These are phyloP conservation scores for Naegleria lovaniensis DNA, from an alignment of 208 protist genomes.

Conservation along the genomic window DNA sequence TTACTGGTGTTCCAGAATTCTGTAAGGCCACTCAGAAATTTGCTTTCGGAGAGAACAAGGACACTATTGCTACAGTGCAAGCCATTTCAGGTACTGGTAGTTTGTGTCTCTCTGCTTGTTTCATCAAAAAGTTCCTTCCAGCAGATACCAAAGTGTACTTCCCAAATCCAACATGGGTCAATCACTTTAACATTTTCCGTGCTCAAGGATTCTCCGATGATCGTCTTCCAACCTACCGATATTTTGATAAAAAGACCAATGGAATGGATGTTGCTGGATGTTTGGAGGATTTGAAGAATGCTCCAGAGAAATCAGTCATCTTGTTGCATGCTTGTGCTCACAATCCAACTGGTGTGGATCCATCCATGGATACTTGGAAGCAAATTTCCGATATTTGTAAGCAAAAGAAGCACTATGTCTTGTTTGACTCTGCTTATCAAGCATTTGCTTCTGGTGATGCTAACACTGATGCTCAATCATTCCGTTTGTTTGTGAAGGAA, in stretches of 20 bases:
- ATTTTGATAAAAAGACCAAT: constrained; percentile 45
- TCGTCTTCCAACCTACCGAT: constrained; percentile 37
- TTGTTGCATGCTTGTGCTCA: constrained; percentile 95
- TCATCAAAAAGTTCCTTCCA: constrained; percentile 54
- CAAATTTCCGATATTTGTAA: constrained; percentile 74
- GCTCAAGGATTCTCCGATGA: constrained; percentile 53
- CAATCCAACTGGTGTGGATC: constrained; percentile 97
- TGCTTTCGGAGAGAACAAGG: constrained; percentile 43
- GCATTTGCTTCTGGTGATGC: constrained; percentile 90
- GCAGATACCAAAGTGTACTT: constrained; percentile 58
- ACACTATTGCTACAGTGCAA: constrained; percentile 53
- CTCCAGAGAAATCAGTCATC: constrained; percentile 77
- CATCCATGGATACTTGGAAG: constrained; percentile 69
- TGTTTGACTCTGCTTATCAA: constrained; percentile 94
- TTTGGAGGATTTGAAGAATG: constrained; percentile 57
- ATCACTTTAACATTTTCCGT: constrained; percentile 64
- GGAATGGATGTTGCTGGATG: constrained; percentile 73
- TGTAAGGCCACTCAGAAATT: constrained; percentile 32
- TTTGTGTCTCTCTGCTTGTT: constrained; percentile 59
- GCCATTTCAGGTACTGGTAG: constrained; percentile 77
- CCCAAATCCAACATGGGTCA: constrained; percentile 73
- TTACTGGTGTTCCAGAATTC: constrained; percentile 32
- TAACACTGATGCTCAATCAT: constrained; percentile 79
- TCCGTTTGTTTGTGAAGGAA: constrained; percentile 60
- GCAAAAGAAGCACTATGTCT: constrained; percentile 68